Evolutionary conservation across 1,284 basidiomycete species (phyloP).

Genomic region (Uromyces viciae-fabae): DNA sequence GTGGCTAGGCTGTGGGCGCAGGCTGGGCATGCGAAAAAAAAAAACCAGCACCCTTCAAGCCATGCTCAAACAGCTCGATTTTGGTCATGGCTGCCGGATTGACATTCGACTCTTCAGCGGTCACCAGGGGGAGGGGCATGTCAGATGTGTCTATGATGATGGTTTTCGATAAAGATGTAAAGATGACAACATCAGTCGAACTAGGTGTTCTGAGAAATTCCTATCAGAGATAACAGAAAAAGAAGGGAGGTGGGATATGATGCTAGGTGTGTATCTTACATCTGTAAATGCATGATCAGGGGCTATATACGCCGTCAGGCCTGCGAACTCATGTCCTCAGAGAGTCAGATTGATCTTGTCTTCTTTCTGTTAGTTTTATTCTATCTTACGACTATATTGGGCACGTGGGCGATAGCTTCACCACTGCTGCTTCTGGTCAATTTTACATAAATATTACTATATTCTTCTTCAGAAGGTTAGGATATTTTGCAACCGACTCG

Average conservation of each 20-base stretch:
- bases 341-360: background rate
- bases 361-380: background rate
- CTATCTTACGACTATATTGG: slow-evolving; percentile 3
- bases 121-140: slow-evolving; percentile 33
- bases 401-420: no score
- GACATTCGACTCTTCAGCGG: slow-evolving; percentile 10
- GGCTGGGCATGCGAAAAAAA: background rate
- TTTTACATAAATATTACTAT: no score
- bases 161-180: background rate
- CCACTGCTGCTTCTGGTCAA: no score
- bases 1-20: background rate
- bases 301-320: background rate
- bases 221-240: slow-evolving; percentile 15
- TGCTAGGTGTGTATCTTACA: slow-evolving; percentile 29
- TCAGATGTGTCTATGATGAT: slow-evolving; percentile 23
- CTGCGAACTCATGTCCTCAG: slow-evolving; percentile 13
- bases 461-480: no score
- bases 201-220: slow-evolving; percentile 30
- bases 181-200: slow-evolving; percentile 18
- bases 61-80: background rate
- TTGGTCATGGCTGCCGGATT: background rate
- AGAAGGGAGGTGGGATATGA: slow-evolving; percentile 7
- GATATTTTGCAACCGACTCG: no score
- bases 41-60: background rate
- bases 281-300: slow-evolving; percentile 21